Base-by-base conservation (phyloP, 208 protist species). In the Angomonas deanei region DNA sequence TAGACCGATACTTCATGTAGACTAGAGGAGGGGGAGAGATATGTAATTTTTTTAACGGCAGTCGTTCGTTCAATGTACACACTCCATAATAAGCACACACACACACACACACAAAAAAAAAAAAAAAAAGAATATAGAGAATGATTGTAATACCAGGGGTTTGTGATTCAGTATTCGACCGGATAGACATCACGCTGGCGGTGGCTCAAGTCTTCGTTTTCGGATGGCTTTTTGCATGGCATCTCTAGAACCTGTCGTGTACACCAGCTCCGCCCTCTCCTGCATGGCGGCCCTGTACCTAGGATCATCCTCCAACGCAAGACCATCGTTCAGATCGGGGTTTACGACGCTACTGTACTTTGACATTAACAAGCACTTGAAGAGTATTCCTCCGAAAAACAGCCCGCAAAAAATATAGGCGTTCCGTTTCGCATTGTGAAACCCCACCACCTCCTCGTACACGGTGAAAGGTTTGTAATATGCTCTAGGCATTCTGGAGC, bases 401-500 rank as follows among this genome's bases (percentile, higher is more conserved):
- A 89, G 38, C 1, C 69, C 76, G 66, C 76, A 91, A 58, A 72
- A 84, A 42, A 91, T 61, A 62, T 88, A 89, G 13, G 87, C 81
- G 67, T 88, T 93, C 6, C 82, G 78, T 26, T 71, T 74, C 32
- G 80, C 74, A 10, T 64, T 72, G 60, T 82, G 81, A 62, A 87
- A 93, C 28, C 87, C 83, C 3, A 93, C 68, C 15, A 69, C 81
- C 74, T 93, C 83, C 68, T 93, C 87, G 48, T 91, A 91, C 3
- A 78, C 72, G 31, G 87, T 93, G 62, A 90, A 91, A 13, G 87
- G 87, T 30, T 82, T 82, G 75, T 91, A 91, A 54, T 91, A 89
- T 13, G 83, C 87, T 26, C 87, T 78, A 2, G 87, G 87, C 87
- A 93, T 93, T 26, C 17, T 3, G n/a, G 3, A 17, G 6, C 3